These are phyloP conservation scores for Arthrobotrys sinensis DNA, from an alignment of 2,329 filamentous ascomycete species.

Conservation along the genomic window DNA sequence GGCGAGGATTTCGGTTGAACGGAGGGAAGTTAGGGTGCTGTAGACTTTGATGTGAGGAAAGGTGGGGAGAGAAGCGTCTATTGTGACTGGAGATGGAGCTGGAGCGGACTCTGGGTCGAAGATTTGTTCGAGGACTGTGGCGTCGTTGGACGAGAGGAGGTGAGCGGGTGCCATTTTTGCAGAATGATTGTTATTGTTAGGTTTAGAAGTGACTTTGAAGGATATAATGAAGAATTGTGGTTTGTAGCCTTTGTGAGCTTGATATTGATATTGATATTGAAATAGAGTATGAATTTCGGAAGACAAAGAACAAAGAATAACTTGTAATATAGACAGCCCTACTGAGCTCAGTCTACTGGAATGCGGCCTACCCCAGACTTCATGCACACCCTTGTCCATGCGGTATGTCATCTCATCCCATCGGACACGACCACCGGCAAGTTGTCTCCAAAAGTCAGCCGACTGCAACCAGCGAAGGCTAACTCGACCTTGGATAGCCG, in stretches of 20 bases:
- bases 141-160: conserved; percentile 73
- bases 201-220: not conserved
- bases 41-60: conserved; percentile 66
- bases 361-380: conserved; percentile 6
- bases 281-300: not conserved
- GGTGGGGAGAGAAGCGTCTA: conserved; percentile 70
- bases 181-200: not conserved
- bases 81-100: conserved; percentile 73
- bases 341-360: not conserved
- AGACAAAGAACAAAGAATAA: conserved; percentile 5
- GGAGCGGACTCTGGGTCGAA: conserved; percentile 75
- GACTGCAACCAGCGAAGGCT: conserved; percentile 36
- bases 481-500: conserved; percentile 47
- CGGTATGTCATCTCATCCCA: conserved; percentile 50
- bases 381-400: not conserved
- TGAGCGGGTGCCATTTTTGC: conserved; percentile 49
- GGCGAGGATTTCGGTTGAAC: conserved; percentile 68
- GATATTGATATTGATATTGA: not conserved
- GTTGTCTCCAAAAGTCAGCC: conserved; percentile 25
- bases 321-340: conserved; percentile 16
- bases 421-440: conserved; percentile 28
- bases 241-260: not conserved
- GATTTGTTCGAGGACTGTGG: conserved; percentile 77
- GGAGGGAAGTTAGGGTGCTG: conserved; percentile 65
- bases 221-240: not conserved